Evolutionary conservation across 2,329 filamentous ascomycete species (phyloP), one percentile per base, ranked within the genome.

Genomic region (Aspergillus pseudoglaucus): DNA sequence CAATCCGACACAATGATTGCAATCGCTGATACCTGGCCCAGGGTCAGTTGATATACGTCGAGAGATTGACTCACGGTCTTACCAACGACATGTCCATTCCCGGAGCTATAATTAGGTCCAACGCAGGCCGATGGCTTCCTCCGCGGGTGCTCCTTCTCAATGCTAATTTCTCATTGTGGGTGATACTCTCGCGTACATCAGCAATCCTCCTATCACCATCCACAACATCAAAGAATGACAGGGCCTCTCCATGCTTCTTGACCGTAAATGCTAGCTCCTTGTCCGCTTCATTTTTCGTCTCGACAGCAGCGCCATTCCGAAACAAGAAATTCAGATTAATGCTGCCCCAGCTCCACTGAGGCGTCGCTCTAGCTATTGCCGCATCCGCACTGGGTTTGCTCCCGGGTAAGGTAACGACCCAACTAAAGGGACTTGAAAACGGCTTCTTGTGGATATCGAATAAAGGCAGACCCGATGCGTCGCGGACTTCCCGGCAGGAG

Each of bases 371-470:
- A 1, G 48, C 49, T 33, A 55, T 49, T 17, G 42, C 47, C 4
- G 23, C 37, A 6, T 44, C 45, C 10, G 22, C 38, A 14, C 20
- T 41, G 38, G 38, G 33, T 9, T 50, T 42, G 27, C 44, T 41
- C 4, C 55, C 56, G 0, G 58, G 55, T 47, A 59, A 18, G 25
- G 47, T 46, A 25, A 49, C 14, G 45, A 30, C 22, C 52, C 54
- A 56, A 41, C 38, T 41, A 22, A 41, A 41, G n/a, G 42, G 39
- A 45, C 44, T 53, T 5, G 42, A 45, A 9, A 51, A n/a, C 1
- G 39, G 46, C n/a, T 50, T 54, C 3, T 46, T 45, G 38, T 61
- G 56, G 1, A 63, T 51, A 23, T 63, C 59, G 23, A 62, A 63
- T 2, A 60, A 47, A 18, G 60, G 59, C 3, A 63, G 44, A 1